A percentile compares a stretch with the other conserved stretches of the same genome.
Conservation (phyloP, 768 basidiomycete genomes). For the Naematelia encephala region DNA sequence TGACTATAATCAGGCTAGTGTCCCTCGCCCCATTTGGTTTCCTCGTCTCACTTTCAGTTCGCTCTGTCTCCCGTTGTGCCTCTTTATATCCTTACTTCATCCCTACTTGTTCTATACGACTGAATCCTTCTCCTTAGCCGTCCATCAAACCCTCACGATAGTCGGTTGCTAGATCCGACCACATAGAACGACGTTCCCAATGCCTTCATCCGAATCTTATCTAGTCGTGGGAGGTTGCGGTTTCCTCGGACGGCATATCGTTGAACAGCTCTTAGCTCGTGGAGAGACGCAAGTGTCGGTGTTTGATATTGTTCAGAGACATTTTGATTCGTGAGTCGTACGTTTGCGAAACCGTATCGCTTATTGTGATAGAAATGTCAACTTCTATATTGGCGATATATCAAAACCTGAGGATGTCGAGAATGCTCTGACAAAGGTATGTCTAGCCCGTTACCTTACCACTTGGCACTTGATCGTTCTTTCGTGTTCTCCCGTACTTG, state of each 20-base stretch:
- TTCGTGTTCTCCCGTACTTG: not conserved
- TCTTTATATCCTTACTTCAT: too few species aligned
- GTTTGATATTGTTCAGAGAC: conserved; percentile 88
- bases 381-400: conserved; percentile 87
- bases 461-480: not conserved
- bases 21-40: too few species aligned
- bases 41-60: too few species aligned
- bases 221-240: conserved; percentile 85
- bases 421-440: conserved; percentile 69
- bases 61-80: too few species aligned
- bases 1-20: too few species aligned
- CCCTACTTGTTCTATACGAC: too few species aligned
- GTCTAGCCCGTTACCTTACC: conserved; percentile 27
- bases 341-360: not conserved
- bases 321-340: conserved; percentile 59
- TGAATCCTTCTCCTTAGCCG: too few species aligned
- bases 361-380: conserved; percentile 43
- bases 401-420: conserved; percentile 70
- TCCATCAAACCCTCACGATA: too few species aligned
- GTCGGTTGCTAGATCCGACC: too few species aligned
- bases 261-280: conserved; percentile 73
- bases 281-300: conserved; percentile 72
- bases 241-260: conserved; percentile 70
- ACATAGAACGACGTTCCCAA: too few species aligned
- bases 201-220: conserved; percentile 60